Evolutionary conservation across 495 filamentous ascomycete genomes (phyloP).

Genomic region (Bacidia rubella): DNA sequence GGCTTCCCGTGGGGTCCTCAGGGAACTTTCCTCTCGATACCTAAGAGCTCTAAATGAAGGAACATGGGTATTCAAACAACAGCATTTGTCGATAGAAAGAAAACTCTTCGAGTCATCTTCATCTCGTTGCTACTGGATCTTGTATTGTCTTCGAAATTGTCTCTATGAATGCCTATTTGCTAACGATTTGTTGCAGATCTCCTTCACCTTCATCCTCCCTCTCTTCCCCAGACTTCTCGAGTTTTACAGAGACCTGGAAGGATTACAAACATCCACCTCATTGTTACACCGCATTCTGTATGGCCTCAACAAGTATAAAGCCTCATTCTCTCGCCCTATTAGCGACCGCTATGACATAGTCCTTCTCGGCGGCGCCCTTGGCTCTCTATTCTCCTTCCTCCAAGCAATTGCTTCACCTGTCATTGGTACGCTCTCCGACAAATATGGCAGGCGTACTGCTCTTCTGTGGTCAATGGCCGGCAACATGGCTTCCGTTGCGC

Average conservation of each 20-base stretch:
- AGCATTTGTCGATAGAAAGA: conserved; percentile 39
- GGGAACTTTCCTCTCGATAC: too few species aligned
- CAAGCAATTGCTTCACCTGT: conserved; percentile 88
- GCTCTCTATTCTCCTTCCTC: conserved; percentile 82
- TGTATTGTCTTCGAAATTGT: conserved; percentile 27
- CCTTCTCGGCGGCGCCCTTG: conserved; percentile 84
- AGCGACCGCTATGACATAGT: conserved; percentile 95
- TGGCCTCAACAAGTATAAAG: conserved; percentile 90
- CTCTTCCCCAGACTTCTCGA: conserved; percentile 87
- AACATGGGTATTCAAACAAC: not conserved
- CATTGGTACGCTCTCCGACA: conserved; percentile 80
- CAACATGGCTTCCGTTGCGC: conserved; percentile 79
- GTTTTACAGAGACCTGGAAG: conserved; percentile 74
- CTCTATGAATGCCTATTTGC: conserved; percentile 6
- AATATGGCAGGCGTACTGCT: conserved; percentile 74
- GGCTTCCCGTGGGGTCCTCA: too few species aligned
- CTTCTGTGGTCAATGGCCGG: conserved; percentile 89
- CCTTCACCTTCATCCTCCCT: conserved; percentile 94
- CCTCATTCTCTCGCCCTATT: conserved; percentile 82
- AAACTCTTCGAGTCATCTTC: conserved; percentile 69
- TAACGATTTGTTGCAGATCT: conserved; percentile 39
- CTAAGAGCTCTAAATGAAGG: too few species aligned
- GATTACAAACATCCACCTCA: conserved; percentile 41
- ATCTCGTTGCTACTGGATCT: conserved; percentile 58
- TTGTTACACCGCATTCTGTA: conserved; percentile 64